Evolutionary conservation across 306 rosid species (phyloP).

Genomic region (Quercus glauca): DNA sequence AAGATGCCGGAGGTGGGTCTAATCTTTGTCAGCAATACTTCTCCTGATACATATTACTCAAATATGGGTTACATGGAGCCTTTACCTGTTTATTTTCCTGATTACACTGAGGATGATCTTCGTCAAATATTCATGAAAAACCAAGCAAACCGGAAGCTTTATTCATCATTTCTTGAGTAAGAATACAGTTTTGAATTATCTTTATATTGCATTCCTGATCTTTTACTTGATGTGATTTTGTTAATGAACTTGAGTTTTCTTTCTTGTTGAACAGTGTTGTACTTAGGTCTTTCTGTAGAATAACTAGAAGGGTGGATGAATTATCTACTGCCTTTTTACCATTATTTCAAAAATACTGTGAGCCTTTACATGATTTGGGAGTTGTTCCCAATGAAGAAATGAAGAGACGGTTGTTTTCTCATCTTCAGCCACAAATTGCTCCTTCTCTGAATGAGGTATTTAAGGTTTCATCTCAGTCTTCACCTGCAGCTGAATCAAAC

Average conservation of each 20-base stretch:
- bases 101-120: conserved; percentile 71
- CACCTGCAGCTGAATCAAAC: conserved; percentile 38
- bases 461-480: conserved; percentile 53
- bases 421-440: conserved; percentile 58
- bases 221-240: conserved; percentile 15
- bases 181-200: conserved; percentile 3
- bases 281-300: conserved; percentile 65
- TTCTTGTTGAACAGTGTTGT: conserved; percentile 51
- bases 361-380: conserved; percentile 51
- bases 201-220: not conserved
- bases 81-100: conserved; percentile 63
- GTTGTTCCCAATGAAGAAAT: conserved; percentile 62
- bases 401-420: conserved; percentile 55
- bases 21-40: conserved; percentile 77
- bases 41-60: conserved; percentile 80
- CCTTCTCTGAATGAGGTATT: conserved; percentile 73
- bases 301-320: conserved; percentile 72
- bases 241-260: conserved; percentile 16
- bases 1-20: conserved; percentile 76
- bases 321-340: conserved; percentile 57
- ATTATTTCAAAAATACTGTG: conserved; percentile 59
- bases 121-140: conserved; percentile 56
- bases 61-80: conserved; percentile 81
- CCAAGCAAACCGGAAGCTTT: conserved; percentile 65
- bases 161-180: conserved; percentile 81